Conservation (phyloP, 768 basidiomycete genomes). For the Inosperma sp. region DNA sequence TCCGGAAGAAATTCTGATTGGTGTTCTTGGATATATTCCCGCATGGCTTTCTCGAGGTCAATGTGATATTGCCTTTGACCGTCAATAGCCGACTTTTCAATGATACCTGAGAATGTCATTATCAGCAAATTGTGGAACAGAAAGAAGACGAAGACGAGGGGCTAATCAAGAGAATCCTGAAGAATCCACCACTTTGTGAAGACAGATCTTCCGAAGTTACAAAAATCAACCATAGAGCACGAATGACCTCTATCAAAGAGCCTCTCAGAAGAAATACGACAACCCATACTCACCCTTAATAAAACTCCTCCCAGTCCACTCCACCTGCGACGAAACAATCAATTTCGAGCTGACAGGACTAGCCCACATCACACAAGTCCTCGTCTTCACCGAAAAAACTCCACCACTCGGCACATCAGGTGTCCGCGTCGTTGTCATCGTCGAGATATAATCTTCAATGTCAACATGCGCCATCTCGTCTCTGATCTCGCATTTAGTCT, state of each 20-base stretch:
- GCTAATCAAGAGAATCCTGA: not conserved
- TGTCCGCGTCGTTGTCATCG: constrained; percentile 84
- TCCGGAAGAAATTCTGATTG: constrained; percentile 85
- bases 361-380: constrained; percentile 95
- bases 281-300: constrained; percentile 69
- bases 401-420: constrained; percentile 95
- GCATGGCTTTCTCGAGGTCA: constrained; percentile 82
- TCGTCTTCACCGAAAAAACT: constrained; percentile 90
- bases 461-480: constrained; percentile 82
- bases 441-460: constrained; percentile 77
- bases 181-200: not conserved
- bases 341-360: constrained; percentile 71
- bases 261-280: not conserved
- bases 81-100: constrained; percentile 85
- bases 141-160: not conserved
- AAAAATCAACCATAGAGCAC: not conserved
- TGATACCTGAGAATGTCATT: constrained; percentile 54
- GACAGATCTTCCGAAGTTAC: not conserved
- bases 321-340: constrained; percentile 84
- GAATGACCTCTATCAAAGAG: not conserved
- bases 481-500: constrained; percentile 91
- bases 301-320: constrained; percentile 96
- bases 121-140: not conserved
- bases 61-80: constrained; percentile 86
- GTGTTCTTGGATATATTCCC: constrained; percentile 84